phyloP scores from a whole-genome alignment of 345 rosid genomes.

The Bruguiera parviflora region DNA sequence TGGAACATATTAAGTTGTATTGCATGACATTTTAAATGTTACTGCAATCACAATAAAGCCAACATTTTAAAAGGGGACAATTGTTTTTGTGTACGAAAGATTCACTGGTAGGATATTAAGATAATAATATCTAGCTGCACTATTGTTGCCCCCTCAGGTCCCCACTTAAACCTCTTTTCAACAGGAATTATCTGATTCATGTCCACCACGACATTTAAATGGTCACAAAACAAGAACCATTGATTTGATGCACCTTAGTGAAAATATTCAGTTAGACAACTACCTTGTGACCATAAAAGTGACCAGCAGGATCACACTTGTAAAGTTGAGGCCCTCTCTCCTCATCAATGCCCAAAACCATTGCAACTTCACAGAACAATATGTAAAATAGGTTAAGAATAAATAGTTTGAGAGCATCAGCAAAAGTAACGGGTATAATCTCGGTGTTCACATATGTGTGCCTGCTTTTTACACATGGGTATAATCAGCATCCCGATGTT shows the following conservation, averaged over 20 bases:
- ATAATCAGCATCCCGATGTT: background rate
- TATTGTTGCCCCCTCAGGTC: no score
- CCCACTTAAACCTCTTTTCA: no score
- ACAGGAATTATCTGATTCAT: no score
- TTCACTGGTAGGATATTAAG: no score
- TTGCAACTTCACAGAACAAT: constrained; percentile 60
- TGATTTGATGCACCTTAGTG: background rate
- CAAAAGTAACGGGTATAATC: background rate
- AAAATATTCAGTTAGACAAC: constrained; percentile 4
- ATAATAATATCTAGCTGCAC: no score
- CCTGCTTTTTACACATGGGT: background rate
- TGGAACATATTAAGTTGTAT: background rate
- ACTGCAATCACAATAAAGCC: background rate
- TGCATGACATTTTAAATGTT: background rate
- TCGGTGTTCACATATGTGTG: background rate
- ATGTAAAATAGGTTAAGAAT: background rate
- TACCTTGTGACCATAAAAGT: constrained; percentile 98
- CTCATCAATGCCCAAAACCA: constrained; percentile 95
- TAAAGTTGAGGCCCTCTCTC: constrained; percentile 89
- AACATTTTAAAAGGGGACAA: no score
- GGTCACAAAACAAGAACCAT: background rate
- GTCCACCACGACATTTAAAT: no score
- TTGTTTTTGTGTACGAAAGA: no score
- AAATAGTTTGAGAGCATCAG: background rate
- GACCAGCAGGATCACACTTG: constrained; percentile 99